phyloP scores from a whole-genome alignment of 805 yeast genomes.

The Sungouiozyma ichnusensis region DNA sequence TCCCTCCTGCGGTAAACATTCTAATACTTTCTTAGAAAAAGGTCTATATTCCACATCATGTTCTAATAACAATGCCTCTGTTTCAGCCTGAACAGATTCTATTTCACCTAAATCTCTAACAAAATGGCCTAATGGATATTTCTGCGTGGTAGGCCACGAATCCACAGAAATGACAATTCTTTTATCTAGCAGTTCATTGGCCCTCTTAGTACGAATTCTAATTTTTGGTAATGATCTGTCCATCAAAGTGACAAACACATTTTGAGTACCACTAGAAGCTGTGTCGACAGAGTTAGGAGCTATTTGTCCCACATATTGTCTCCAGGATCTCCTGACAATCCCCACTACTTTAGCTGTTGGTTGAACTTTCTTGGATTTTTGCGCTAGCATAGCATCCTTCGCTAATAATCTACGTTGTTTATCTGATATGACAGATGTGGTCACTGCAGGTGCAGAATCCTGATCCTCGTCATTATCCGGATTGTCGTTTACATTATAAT shows the following conservation, averaged over 20 bases:
- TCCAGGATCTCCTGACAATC: constrained; percentile 82
- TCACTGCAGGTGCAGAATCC: constrained; percentile 36
- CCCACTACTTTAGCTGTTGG: constrained; percentile 96
- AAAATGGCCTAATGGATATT: constrained; percentile 90
- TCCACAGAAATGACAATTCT: constrained; percentile 90
- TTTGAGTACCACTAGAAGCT: constrained; percentile 51
- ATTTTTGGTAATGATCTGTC: constrained; percentile 82
- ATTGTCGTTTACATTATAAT: constrained; percentile 47
- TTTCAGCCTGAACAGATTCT: constrained; percentile 90
- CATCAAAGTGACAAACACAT: constrained; percentile 79
- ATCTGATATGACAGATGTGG: constrained; percentile 32
- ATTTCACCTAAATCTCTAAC: constrained; percentile 81
- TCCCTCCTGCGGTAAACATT: constrained; percentile 89
- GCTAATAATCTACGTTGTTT: constrained; percentile 50
- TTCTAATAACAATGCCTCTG: constrained; percentile 85
- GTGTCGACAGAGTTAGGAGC: constrained; percentile 64
- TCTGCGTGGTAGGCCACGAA: constrained; percentile 78
- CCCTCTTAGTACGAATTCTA: constrained; percentile 78
- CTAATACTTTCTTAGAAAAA: constrained; percentile 82
- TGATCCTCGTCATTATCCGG: constrained; percentile 41
- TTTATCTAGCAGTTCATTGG: constrained; percentile 71
- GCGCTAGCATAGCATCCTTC: constrained; percentile 64
- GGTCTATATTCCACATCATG: constrained; percentile 97
- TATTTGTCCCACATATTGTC: constrained; percentile 90
- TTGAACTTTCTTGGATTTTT: constrained; percentile 43